Base-by-base conservation (phyloP, 2,329 filamentous ascomycete species). In the Neoascochyta sp. region DNA sequence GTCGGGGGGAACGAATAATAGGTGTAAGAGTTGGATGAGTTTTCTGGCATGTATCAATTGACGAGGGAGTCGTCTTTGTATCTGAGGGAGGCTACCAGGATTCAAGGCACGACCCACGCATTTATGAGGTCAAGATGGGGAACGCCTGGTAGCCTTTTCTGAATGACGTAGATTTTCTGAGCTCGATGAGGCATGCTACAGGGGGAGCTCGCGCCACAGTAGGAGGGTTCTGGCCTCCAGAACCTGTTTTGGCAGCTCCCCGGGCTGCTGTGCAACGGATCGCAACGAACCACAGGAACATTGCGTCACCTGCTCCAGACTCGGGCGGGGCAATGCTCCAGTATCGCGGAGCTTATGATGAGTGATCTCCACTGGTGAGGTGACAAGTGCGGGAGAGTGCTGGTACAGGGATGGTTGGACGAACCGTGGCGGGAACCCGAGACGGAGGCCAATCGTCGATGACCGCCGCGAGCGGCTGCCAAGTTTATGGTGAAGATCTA, bases 1-100 rank as follows among this genome's bases (percentile, higher is more conserved):
- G 69, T 70, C 31, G 65, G 67, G 50, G 69, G 68, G 38, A 72
- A 72, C 39, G 69, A 70, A 54, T 70, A 72, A 57, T 71, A 72
- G 32, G 66, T 64, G 65, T 72, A 72, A 47, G 62, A 63, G 48
- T 63, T 62, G 41, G 60, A 61, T 29, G 65, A 65, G 46, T 68
- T 65, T 53, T 63, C 64, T 52, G 65, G 67, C 69, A 72, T 72
- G 60, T 67, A 69, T 62, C 52, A 48, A 45, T 57, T 54, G 55
- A 60, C 56, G 55, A 55, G 45, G 42, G 39, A 45, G 34, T 55
- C 54, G 52, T 54, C 52, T 57, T 54, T 50, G 49, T 50, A 58
- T 39, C 35, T 41, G 34, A 43, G 41, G 19, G 21, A 25, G 26
- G 26, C 32, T 28, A 34, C 27, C 23, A 32, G 29, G 42, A 48